Base-by-base conservation (phyloP, 352 stramenopile species). In the Phytopythium litorale region DNA sequence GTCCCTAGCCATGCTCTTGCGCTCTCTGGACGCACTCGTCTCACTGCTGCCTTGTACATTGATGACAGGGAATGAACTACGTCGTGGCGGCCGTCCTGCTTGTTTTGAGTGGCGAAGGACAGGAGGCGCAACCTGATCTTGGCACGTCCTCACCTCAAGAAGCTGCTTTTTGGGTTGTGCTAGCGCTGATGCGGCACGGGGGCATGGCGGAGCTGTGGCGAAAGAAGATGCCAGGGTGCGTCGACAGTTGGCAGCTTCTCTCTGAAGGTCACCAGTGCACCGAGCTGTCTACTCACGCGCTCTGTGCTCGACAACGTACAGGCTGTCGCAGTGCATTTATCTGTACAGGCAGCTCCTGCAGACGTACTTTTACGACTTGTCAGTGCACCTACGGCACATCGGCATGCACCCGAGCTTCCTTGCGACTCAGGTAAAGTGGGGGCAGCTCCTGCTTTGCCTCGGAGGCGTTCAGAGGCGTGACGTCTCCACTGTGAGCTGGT, bases 321-420 rank as follows among this genome's bases (percentile, higher is more conserved):
- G 81, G 18, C 64, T 94, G 1, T 89, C 78, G 21, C 64, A 70
- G 50, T 89, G 82, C 49, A 90, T 95, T 58, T 91, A 89, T 30
- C 61, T 91, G 15, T 91, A 89, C 54, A 79, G 91, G 55, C 73
- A 91, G 43, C 82, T 95, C 13, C 43, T 95, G 32, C 71, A 78
- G 16, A 58, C 72, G 9, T 75, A 93, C 51, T 89, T 92, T 60
- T 82, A 78, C 58, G 78, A 87, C 55, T 64, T 95, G 23, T 77
- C 79, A 5, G 56, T 45, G 19, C 86, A 95, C 56, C 64, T 93
- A 18, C 74, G 76, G 43, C 73, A 84, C 16, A 95, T 95, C 68
- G 83, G 84, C 32, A 83, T 95, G 81, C 86, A 95, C 56, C 76
- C 82, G 18, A 92, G 79, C 65, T 83, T 92, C 30, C 66, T 95